These are phyloP conservation scores for Ophiostoma ulmi DNA, from an alignment of 2,329 filamentous ascomycete genomes.

Conservation along the genomic window DNA sequence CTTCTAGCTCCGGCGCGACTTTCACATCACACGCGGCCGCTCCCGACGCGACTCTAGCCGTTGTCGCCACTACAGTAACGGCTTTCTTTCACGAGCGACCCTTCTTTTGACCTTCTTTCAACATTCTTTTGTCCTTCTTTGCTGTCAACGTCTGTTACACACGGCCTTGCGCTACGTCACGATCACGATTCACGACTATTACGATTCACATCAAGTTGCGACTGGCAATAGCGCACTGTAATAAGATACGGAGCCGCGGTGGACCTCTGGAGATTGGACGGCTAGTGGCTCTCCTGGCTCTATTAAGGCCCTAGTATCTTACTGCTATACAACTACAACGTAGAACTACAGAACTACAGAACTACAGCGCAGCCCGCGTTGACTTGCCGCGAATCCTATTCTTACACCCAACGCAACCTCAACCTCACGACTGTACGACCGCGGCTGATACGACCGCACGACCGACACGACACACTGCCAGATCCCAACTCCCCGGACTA, in stretches of 20 bases:
- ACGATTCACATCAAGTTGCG: not conserved
- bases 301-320: not conserved
- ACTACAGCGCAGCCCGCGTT: not conserved
- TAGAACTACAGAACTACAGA: no score
- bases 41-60: slow-evolving; percentile 12
- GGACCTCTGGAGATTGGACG: slow-evolving; percentile 11
- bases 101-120: not conserved
- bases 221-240: not conserved
- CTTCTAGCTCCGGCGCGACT: slow-evolving; percentile 7
- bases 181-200: not conserved
- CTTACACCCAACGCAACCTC: not conserved
- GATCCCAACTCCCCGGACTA: not conserved
- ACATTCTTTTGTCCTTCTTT: not conserved
- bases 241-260: slow-evolving; percentile 9
- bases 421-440: not conserved
- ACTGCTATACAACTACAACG: not conserved
- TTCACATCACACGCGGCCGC: not conserved
- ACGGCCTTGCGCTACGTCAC: not conserved
- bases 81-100: not conserved
- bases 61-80: not conserved
- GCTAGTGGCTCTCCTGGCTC: slow-evolving; percentile 8
- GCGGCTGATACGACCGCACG: slow-evolving; percentile 3
- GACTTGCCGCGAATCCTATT: slow-evolving; percentile 3
- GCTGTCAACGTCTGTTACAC: not conserved
- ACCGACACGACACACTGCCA: slow-evolving; percentile 5